Conservation (phyloP, 257 asterid genomes). For the Petunia secreta region DNA sequence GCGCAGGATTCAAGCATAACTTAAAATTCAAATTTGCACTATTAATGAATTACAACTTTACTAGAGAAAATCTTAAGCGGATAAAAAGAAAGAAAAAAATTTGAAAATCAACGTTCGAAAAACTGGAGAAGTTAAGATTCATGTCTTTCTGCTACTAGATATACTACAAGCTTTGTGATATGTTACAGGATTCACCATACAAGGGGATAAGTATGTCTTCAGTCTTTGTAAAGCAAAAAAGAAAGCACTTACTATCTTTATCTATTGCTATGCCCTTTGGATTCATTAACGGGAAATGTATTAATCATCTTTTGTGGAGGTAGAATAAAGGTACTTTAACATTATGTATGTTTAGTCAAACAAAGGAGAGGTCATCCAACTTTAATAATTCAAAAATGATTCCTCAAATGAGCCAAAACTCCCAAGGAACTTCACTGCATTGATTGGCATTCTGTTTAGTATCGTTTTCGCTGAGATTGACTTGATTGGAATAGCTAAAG, state of each 20-base stretch:
- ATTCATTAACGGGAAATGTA: neutral
- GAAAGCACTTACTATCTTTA: no score
- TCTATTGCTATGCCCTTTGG: neutral
- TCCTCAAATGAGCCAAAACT: slow-evolving; percentile 5
- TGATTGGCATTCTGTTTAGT: neutral
- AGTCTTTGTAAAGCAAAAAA: neutral
- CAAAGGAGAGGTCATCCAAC: neutral
- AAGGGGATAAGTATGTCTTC: neutral
- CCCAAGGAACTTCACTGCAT: neutral
- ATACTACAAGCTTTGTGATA: no score
- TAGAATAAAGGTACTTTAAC: neutral
- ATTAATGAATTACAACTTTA: neutral
- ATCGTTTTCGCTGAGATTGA: neutral
- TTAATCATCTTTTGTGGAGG: neutral
- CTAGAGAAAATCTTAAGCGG: neutral
- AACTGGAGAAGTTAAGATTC: no score
- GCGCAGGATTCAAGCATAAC: neutral
- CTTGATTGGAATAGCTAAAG: neutral
- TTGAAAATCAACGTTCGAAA: neutral
- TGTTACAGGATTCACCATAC: no score
- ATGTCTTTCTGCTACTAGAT: no score
- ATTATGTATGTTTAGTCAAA: neutral
- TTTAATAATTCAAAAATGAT: neutral
- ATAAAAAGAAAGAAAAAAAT: neutral
- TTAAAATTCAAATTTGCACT: neutral